Base-by-base conservation (phyloP, 257 asterid species). In the Jacaranda mimosifolia region DNA sequence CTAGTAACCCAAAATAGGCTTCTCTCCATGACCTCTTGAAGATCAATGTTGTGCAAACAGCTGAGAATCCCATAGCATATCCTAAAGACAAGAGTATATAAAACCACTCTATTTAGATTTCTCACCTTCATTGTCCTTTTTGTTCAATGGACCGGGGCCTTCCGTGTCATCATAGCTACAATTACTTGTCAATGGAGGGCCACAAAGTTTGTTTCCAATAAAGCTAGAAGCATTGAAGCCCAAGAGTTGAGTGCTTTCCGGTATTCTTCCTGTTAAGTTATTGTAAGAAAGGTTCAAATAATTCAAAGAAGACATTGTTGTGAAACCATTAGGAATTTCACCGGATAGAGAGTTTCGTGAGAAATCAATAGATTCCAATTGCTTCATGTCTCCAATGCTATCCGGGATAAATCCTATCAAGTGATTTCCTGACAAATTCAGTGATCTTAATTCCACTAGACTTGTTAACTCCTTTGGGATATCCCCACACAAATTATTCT, bases 341-440 rank as follows among this genome's bases (percentile, higher is more conserved):
- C 87, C 85, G 4, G 43, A 36, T 6, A 87, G 38, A 2, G 72
- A 80, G 81, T 84, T 84, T 13, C 55, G 59, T 10, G 87, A 87
- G 18, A 84, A 42, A 74, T 82, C 86, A 18, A 83, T 79, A 46
- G 81, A 79, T 35, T 83, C 81, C 26, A 82, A 42, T 40, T 68
- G 70, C 67, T 55, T 82, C 86, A 78, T 82, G 14, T 82, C 64
- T 74, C 81, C 83, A 51, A 74, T 74, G 52, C 26, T 43, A 4
- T 56, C 9, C 0, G 86, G 86, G 19, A 83, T 83, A 13, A 7
- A 7, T 35, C 86, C 79, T 3, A 26, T 53, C 46, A 85, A 56
- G 6, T 83, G 74, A 66, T 85, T 85, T 0, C 49, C 36, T 1
- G 86, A 84, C 43, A 82, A 56, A 66, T 78, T 82, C 10, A 86